Evolutionary conservation across 257 asterid genomes (phyloP).

Genomic region (Solanum chmielewskii): DNA sequence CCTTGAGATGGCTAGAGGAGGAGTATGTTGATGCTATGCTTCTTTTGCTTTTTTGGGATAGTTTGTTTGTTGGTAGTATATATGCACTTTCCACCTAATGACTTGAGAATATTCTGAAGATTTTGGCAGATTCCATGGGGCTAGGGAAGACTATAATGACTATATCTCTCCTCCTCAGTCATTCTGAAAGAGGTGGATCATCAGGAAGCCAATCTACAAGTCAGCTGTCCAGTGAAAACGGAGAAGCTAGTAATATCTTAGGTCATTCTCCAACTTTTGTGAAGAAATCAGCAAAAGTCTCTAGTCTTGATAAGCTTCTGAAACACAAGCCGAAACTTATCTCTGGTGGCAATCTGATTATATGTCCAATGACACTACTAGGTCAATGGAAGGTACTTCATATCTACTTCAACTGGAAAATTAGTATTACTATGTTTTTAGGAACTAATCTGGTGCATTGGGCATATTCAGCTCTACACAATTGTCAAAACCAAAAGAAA

Average conservation of each 20-base stretch:
- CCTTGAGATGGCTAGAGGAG: constrained; percentile 95
- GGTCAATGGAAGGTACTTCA: constrained; percentile 94
- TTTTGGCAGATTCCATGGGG: constrained; percentile 98
- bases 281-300: constrained; percentile 36
- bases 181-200: constrained; percentile 52
- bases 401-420: neutral
- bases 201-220: constrained; percentile 27
- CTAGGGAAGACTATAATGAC: constrained; percentile 98
- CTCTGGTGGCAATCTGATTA: constrained; percentile 80
- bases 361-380: constrained; percentile 92
- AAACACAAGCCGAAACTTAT: constrained; percentile 38
- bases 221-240: constrained; percentile 25
- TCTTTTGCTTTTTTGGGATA: constrained; percentile 3
- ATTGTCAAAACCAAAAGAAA: neutral
- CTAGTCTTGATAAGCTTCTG: constrained; percentile 57
- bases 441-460: constrained; percentile 3
- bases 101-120: constrained; percentile 40
- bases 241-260: constrained; percentile 23
- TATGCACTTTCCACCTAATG: constrained; percentile 6
- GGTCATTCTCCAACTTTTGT: constrained; percentile 41
- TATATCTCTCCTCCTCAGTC: constrained; percentile 72
- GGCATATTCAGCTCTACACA: neutral
- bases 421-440: neutral
- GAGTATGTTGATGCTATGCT: constrained; percentile 52
- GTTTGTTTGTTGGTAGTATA: neutral